phyloP scores from a whole-genome alignment of 2,329 filamentous ascomycete species.

The Fusarium marasasianum region DNA sequence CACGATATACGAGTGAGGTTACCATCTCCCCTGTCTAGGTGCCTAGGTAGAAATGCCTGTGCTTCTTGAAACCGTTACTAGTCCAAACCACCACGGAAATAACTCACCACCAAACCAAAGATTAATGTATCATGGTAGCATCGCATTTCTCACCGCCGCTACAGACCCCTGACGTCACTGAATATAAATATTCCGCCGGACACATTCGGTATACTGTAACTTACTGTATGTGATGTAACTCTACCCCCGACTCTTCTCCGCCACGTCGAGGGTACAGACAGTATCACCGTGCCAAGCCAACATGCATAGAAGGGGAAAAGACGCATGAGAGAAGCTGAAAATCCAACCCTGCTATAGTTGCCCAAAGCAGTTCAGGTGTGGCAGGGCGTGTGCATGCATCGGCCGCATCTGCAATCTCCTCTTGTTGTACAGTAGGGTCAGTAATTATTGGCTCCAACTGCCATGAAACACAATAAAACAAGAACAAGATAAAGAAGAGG shows the following conservation, averaged over 20 bases:
- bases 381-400: conserved; percentile 19
- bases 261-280: no score
- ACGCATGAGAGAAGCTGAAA: conserved; percentile 4
- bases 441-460: background rate
- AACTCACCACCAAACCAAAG: background rate
- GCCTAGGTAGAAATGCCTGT: background rate
- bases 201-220: background rate
- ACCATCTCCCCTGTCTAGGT: background rate
- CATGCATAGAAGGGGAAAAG: conserved; percentile 6
- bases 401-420: background rate
- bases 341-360: background rate
- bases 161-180: conserved; percentile 11
- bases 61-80: background rate
- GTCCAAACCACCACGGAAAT: conserved; percentile 10
- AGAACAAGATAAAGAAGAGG: background rate
- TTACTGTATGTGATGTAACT: background rate
- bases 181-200: background rate
- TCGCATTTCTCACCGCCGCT: conserved; percentile 14
- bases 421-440: background rate
- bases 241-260: background rate
- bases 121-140: background rate
- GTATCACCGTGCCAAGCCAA: background rate
- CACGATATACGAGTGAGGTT: background rate
- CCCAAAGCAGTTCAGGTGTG: conserved; percentile 4
- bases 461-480: conserved; percentile 5